phyloP scores from a whole-genome alignment of 2,329 filamentous ascomycete species.

The Apiospora malaysiana region DNA sequence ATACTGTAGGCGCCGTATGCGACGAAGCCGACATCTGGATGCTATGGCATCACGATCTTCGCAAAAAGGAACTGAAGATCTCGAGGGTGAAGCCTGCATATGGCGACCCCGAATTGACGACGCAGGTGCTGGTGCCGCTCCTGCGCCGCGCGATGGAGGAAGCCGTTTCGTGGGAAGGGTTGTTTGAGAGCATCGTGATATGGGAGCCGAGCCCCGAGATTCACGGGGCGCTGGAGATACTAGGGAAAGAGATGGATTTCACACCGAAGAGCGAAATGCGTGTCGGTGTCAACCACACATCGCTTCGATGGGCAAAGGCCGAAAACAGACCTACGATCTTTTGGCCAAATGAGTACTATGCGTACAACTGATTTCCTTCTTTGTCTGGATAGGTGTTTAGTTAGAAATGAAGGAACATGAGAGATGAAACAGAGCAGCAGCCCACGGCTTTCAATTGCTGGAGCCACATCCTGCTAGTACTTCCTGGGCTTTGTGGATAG shows the following conservation, averaged over 20 bases:
- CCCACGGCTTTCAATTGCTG: too few relatives aligned
- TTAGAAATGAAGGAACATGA: not conserved
- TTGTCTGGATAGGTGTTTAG: not conserved
- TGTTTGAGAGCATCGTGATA: not conserved
- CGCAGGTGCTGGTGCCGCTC: slow-evolving; percentile 11
- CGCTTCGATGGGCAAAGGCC: not conserved
- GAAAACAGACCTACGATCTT: not conserved
- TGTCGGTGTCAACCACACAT: not conserved
- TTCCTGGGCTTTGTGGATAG: not conserved
- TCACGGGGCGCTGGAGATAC: not conserved
- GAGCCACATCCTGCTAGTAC: not conserved
- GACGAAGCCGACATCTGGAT: not conserved
- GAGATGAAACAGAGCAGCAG: not conserved
- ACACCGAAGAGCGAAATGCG: slow-evolving; percentile 1
- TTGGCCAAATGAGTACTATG: slow-evolving; percentile 20
- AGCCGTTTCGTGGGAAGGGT: not conserved
- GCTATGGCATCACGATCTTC: not conserved
- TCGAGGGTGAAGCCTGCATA: slow-evolving; percentile 1
- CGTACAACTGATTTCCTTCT: not conserved
- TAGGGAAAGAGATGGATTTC: not conserved
- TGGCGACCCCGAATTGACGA: not conserved
- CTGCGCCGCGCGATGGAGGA: not conserved
- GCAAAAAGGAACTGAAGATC: not conserved
- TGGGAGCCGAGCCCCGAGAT: slow-evolving; percentile 2
- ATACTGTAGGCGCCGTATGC: not conserved